A percentile compares a stretch with the other conserved stretches of the same genome.
These are phyloP conservation scores for Asterella californica DNA, from an alignment of 225 moss, liverwort and hornwort species.

Conservation along the genomic window DNA sequence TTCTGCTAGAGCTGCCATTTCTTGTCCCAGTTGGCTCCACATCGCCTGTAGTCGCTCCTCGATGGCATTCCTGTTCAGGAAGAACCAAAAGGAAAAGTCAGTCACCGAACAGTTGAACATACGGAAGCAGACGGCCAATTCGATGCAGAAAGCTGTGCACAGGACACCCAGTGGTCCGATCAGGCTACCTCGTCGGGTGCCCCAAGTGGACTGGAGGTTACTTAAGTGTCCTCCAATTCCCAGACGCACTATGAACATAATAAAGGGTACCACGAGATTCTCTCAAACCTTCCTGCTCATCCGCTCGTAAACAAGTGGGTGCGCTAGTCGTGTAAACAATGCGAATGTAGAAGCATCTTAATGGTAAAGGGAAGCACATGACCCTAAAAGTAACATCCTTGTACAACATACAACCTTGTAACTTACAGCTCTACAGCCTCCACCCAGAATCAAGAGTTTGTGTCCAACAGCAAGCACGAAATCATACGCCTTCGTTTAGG, in stretches of 20 bases:
- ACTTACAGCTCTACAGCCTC: not conserved
- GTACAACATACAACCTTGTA: not conserved
- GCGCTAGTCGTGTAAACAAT: not conserved
- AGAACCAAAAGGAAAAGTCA: not conserved
- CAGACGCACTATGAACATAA: not conserved
- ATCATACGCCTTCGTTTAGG: not conserved
- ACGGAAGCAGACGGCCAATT: not conserved
- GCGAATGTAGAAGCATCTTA: not conserved
- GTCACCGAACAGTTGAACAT: not conserved
- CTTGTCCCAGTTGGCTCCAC: slow-evolving; percentile 68
- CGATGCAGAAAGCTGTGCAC: not conserved
- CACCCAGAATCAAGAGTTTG: not conserved
- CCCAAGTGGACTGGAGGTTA: too few species aligned
- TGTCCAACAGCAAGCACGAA: not conserved
- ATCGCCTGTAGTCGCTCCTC: slow-evolving; percentile 59
- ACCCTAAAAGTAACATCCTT: too few species aligned
- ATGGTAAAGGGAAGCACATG: too few species aligned
- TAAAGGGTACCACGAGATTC: too few species aligned
- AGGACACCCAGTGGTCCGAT: too few species aligned
- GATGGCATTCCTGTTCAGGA: slow-evolving; percentile 36
- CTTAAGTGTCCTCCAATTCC: too few species aligned
- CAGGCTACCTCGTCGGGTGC: too few species aligned
- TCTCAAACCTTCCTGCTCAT: too few species aligned
- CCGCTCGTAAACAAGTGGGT: too few species aligned
- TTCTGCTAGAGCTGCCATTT: slow-evolving; percentile 57